Evolutionary conservation across 768 basidiomycete genomes (phyloP).

Genomic region (Termitomyces titanicus): DNA sequence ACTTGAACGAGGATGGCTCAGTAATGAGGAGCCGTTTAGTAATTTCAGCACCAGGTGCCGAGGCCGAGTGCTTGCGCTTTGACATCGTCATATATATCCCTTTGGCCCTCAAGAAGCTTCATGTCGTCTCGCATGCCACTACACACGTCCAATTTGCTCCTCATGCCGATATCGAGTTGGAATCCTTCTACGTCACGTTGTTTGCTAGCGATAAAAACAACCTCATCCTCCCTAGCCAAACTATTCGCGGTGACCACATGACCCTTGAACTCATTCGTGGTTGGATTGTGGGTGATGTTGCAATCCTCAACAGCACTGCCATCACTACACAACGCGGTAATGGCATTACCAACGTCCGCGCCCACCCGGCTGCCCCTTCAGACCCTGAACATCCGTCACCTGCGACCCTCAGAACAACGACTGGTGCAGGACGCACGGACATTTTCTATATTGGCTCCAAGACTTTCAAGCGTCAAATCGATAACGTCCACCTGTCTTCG

Average conservation of each 20-base stretch:
- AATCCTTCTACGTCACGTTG: constrained; percentile 42
- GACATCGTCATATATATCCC: constrained; percentile 53
- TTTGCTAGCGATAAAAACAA: constrained; percentile 32
- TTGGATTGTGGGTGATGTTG: constrained; percentile 58
- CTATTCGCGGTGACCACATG: constrained; percentile 36
- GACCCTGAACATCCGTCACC: constrained; percentile 28
- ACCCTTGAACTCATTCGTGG: constrained; percentile 47
- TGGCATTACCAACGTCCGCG: constrained; percentile 45
- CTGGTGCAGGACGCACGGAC: constrained; percentile 53
- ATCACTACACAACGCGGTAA: constrained; percentile 49
- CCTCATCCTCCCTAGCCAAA: constrained; percentile 43
- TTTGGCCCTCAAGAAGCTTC: constrained; percentile 43
- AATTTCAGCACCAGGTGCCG: constrained; percentile 23
- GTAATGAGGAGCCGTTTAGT: constrained; percentile 33
- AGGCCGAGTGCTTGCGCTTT: constrained; percentile 46
- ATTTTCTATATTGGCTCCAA: constrained; percentile 40
- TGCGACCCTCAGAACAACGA: constrained; percentile 41
- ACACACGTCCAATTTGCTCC: constrained; percentile 49
- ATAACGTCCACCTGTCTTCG: constrained; percentile 43
- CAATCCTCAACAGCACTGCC: constrained; percentile 36
- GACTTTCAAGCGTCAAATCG: constrained; percentile 42
- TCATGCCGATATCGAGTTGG: constrained; percentile 37
- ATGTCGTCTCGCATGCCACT: constrained; percentile 37
- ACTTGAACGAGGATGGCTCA: constrained; percentile 25
- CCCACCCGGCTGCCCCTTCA: constrained; percentile 33